These are phyloP conservation scores for Colletotrichum brevisporum DNA, from an alignment of 2,329 filamentous ascomycete genomes.

Conservation along the genomic window DNA sequence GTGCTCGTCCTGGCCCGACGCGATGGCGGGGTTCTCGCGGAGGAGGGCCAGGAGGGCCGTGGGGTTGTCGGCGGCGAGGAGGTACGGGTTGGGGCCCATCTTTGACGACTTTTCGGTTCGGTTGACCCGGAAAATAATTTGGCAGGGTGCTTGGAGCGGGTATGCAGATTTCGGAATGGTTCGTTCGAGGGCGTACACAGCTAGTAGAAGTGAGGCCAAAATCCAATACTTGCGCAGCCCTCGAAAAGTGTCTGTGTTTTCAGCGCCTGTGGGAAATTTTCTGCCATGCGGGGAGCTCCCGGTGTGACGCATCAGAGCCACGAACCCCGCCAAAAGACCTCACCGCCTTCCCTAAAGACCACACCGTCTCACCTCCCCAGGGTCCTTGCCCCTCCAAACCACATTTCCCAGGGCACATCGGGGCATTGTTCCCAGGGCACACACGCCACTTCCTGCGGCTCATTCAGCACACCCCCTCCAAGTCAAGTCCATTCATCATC, in stretches of 20 bases:
- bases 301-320: conserved; percentile 31
- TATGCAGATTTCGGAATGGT: too few relatives aligned
- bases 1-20: conserved; percentile 86
- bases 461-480: conserved; percentile 9
- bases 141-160: neutral
- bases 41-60: conserved; percentile 81
- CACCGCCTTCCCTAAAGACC: conserved; percentile 29
- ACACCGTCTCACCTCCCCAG: neutral
- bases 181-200: too few relatives aligned
- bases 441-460: conserved; percentile 25
- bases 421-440: neutral
- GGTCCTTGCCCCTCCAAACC: conserved; percentile 27
- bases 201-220: conserved; percentile 29
- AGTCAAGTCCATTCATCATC: conserved; percentile 12
- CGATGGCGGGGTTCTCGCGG: conserved; percentile 79
- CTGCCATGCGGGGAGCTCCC: conserved; percentile 38
- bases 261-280: conserved; percentile 37
- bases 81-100: conserved; percentile 75
- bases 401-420: conserved; percentile 12
- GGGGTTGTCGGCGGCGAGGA: conserved; percentile 87
- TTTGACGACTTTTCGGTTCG: conserved; percentile 38
- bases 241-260: neutral
- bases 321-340: conserved; percentile 4
- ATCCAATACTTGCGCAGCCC: conserved; percentile 20
- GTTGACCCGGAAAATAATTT: neutral